A percentile compares a stretch with the other conserved stretches of the same genome.
Evolutionary conservation across 352 stramenopile genomes (phyloP).

Genomic region (Peronospora belbahrii): DNA sequence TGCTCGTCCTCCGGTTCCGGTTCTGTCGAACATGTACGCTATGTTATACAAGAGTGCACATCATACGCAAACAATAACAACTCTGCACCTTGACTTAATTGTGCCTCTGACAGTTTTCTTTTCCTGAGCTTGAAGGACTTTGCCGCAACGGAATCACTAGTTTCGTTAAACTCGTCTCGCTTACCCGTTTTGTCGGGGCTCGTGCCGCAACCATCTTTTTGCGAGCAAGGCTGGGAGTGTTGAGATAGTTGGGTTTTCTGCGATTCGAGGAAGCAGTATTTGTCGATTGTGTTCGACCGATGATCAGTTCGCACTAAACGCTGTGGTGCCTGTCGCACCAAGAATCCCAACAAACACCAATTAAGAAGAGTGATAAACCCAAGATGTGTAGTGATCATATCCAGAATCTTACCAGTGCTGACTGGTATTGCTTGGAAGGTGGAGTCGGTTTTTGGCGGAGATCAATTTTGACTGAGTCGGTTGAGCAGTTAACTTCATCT

Average conservation of each 20-base stretch:
- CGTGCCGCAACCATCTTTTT: conserved; percentile 11
- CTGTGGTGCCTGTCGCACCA: conserved; percentile 48
- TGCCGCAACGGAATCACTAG: background rate
- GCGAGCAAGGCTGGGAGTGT: conserved; percentile 24
- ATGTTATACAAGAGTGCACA: background rate
- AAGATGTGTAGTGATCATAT: background rate
- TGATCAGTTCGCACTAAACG: conserved; percentile 78
- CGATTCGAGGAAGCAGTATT: conserved; percentile 75
- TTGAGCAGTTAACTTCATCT: conserved; percentile 20
- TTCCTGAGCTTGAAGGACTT: conserved; percentile 14
- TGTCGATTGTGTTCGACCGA: conserved; percentile 82
- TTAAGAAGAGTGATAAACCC: background rate
- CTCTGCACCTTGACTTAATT: conserved; percentile 18
- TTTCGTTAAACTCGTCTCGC: conserved; percentile 2
- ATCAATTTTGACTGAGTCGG: conserved; percentile 45
- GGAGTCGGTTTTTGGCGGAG: conserved; percentile 47
- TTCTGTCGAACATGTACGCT: conserved; percentile 13
- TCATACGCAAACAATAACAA: background rate
- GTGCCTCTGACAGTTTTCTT: conserved; percentile 24
- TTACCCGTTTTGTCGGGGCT: conserved; percentile 5
- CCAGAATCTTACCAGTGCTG: conserved; percentile 37
- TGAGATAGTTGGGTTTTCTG: conserved; percentile 49
- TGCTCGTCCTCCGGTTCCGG: conserved; percentile 18
- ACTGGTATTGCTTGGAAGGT: conserved; percentile 65
- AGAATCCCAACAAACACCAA: background rate